Percentiles rank a stretch among this genome's conserved stretches.
These are phyloP conservation scores for Nakazawaea siamensis DNA, from an alignment of 805 yeast species.

Conservation along the genomic window DNA sequence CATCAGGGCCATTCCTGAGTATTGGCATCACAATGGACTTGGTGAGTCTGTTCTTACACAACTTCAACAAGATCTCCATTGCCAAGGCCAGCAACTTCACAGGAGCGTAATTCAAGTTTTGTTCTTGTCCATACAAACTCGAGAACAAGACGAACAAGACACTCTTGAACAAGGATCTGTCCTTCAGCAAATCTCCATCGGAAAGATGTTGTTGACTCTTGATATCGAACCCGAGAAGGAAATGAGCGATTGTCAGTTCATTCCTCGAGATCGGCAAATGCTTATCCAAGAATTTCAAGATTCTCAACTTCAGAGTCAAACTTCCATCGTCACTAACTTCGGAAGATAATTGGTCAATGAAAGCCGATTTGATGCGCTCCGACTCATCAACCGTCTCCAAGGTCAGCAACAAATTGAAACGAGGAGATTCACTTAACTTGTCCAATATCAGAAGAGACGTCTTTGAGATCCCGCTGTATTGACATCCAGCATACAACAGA, in stretches of 20 bases:
- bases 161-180: slow-evolving; percentile 46
- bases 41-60: slow-evolving; percentile 51
- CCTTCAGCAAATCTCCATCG: slow-evolving; percentile 43
- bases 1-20: slow-evolving; percentile 35
- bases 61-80: slow-evolving; percentile 53
- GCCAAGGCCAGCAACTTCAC: slow-evolving; percentile 49
- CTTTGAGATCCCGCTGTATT: slow-evolving; percentile 40
- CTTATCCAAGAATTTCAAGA: slow-evolving; percentile 49
- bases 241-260: slow-evolving; percentile 56
- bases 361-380: slow-evolving; percentile 59
- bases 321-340: slow-evolving; percentile 28
- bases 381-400: slow-evolving; percentile 77
- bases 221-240: slow-evolving; percentile 64
- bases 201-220: slow-evolving; percentile 19
- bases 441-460: slow-evolving; percentile 45
- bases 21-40: slow-evolving; percentile 40
- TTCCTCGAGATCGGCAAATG: slow-evolving; percentile 35
- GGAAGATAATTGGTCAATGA: slow-evolving; percentile 58
- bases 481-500: slow-evolving; percentile 64
- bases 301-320: slow-evolving; percentile 42
- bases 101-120: slow-evolving; percentile 41
- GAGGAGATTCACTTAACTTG: slow-evolving; percentile 38
- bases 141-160: slow-evolving; percentile 42
- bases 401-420: slow-evolving; percentile 52
- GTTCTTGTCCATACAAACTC: slow-evolving; percentile 33